Conservation (phyloP, 345 rosid species). For the Populus simonii region DNA sequence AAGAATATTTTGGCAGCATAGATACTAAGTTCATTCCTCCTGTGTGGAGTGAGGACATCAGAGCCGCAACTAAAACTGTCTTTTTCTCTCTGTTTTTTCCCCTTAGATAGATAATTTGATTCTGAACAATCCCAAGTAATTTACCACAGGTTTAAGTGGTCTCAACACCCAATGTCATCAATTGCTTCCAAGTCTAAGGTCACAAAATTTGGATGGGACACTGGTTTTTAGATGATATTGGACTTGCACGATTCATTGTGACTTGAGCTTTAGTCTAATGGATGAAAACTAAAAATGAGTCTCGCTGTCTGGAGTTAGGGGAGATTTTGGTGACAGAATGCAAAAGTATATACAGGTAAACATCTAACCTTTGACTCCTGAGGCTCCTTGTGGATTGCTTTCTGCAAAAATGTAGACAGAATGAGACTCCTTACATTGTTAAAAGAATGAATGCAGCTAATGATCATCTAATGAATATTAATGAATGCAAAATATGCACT, state of each 20-base stretch:
- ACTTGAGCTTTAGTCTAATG: background rate
- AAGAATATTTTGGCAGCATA: background rate
- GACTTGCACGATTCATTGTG: background rate
- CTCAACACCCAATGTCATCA: background rate
- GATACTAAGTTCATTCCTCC: background rate
- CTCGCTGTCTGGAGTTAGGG: background rate
- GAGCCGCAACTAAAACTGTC: background rate
- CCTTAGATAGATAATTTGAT: background rate
- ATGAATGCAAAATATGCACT: background rate
- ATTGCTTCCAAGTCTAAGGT: background rate
- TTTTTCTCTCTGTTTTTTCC: background rate
- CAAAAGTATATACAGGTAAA: background rate
- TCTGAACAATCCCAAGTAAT: background rate
- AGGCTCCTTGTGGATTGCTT: conserved; percentile 76
- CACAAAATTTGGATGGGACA: background rate
- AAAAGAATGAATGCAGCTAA: background rate
- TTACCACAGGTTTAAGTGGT: background rate
- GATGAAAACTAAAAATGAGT: background rate
- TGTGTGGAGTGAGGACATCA: background rate
- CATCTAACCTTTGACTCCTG: conserved; percentile 69
- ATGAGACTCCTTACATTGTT: background rate
- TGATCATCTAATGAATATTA: background rate
- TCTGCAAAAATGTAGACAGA: conserved; percentile 44
- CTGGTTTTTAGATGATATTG: background rate
- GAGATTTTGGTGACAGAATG: too few relatives aligned